Evolutionary conservation across 2,329 filamentous ascomycete genomes (phyloP).

Genomic region (Achaetomium macrosporum): DNA sequence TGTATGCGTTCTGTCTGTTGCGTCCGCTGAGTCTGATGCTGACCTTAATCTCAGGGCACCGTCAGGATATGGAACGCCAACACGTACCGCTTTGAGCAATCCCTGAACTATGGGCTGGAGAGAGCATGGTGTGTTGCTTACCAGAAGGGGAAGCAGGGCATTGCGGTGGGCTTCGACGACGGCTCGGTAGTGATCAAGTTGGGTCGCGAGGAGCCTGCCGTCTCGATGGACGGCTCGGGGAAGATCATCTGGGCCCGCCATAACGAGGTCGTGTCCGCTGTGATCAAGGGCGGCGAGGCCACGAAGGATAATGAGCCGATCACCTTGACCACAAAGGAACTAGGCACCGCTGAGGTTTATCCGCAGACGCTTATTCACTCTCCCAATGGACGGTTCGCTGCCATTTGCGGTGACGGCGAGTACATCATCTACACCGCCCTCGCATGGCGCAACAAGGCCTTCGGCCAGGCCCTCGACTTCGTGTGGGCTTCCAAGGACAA

Average conservation of each 20-base stretch:
- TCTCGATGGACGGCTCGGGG: constrained; percentile 93
- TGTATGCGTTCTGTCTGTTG: constrained; percentile 18
- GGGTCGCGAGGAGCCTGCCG: constrained; percentile 91
- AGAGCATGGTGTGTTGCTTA: constrained; percentile 97
- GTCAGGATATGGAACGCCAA: constrained; percentile 99
- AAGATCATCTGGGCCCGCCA: constrained; percentile 96
- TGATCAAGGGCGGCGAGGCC: constrained; percentile 87
- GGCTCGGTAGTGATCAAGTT: constrained; percentile 97
- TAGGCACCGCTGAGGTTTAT: constrained; percentile 94
- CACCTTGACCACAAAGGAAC: constrained; percentile 81
- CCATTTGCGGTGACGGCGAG: constrained; percentile 90
- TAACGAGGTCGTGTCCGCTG: constrained; percentile 88
- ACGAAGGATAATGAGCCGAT: constrained; percentile 86
- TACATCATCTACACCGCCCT: constrained; percentile 98
- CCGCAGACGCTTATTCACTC: constrained; percentile 92
- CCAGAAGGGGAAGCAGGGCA: constrained; percentile 87
- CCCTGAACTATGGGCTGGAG: constrained; percentile 90
- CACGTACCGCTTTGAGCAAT: constrained; percentile 93
- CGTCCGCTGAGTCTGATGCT: neutral
- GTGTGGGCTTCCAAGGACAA: constrained; percentile 96
- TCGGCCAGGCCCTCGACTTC: constrained; percentile 92
- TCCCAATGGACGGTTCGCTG: constrained; percentile 82
- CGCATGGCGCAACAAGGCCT: constrained; percentile 95
- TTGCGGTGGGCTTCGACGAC: constrained; percentile 95
- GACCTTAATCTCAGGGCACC: constrained; percentile 18